These are phyloP conservation scores for Pleurotus platypus DNA, from an alignment of 768 basidiomycete genomes.

Conservation along the genomic window DNA sequence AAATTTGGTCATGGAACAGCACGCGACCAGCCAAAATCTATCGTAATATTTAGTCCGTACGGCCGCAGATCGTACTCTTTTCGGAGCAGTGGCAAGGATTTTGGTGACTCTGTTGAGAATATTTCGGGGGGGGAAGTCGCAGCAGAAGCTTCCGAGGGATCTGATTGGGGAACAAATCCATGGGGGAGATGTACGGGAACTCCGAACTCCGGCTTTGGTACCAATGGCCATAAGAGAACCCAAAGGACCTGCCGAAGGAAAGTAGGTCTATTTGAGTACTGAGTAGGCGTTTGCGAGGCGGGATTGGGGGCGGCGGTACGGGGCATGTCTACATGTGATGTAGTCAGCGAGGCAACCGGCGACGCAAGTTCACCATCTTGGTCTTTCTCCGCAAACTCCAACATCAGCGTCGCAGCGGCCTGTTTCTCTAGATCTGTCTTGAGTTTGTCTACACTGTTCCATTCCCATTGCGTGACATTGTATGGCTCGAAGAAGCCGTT, in stretches of 20 bases:
- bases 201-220: neutral
- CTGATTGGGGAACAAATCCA: neutral
- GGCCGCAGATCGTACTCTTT: conserved; percentile 69
- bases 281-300: neutral
- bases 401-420: conserved; percentile 19
- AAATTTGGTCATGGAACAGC: neutral
- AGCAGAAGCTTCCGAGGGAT: neutral
- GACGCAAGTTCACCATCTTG: conserved; percentile 9
- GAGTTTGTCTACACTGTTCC: conserved; percentile 50
- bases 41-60: conserved; percentile 66
- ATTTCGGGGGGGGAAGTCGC: neutral
- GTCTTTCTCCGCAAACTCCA: conserved; percentile 9
- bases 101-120: neutral
- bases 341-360: conserved; percentile 7
- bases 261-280: neutral
- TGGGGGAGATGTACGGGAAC: neutral
- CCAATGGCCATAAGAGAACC: neutral
- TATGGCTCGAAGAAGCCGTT: conserved; percentile 72
- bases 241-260: neutral
- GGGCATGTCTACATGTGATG: neutral
- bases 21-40: conserved; percentile 71
- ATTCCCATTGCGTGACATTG: conserved; percentile 75
- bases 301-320: neutral
- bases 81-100: conserved; percentile 27
- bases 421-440: conserved; percentile 37